Percentiles rank a stretch among this genome's conserved stretches.
phyloP scores from a whole-genome alignment of 2,329 filamentous ascomycete genomes.

The Pochonia chlamydosporia region DNA sequence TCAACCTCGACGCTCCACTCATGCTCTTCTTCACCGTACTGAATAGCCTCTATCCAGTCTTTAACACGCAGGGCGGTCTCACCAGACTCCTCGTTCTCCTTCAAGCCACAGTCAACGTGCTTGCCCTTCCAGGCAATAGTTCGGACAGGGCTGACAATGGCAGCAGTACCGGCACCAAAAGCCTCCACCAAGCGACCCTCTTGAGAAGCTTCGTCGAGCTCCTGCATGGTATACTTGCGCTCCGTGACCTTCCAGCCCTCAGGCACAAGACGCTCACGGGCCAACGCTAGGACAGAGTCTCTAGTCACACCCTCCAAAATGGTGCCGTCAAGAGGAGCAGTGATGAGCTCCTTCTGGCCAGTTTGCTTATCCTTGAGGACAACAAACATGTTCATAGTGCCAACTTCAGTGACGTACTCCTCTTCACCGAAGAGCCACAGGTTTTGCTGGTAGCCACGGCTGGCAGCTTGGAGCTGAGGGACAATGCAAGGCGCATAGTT shows the following conservation, averaged over 20 bases:
- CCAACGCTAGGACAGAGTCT: slow-evolving; percentile 83
- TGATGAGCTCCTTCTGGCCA: slow-evolving; percentile 86
- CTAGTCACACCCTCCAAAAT: slow-evolving; percentile 93
- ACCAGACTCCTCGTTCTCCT: slow-evolving; percentile 77
- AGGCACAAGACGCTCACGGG: slow-evolving; percentile 73
- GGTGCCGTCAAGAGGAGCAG: slow-evolving; percentile 92
- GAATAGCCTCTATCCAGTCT: slow-evolving; percentile 91
- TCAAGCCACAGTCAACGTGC: slow-evolving; percentile 76
- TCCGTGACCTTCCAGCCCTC: slow-evolving; percentile 87
- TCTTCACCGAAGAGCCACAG: slow-evolving; percentile 96
- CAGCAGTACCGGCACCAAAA: slow-evolving; percentile 90
- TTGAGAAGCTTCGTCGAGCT: slow-evolving; percentile 71
- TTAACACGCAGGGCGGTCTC: slow-evolving; percentile 83
- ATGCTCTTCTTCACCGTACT: slow-evolving; percentile 91
- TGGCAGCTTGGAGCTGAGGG: slow-evolving; percentile 88
- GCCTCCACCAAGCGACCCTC: slow-evolving; percentile 88
- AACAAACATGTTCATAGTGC: slow-evolving; percentile 97
- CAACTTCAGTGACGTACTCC: slow-evolving; percentile 93
- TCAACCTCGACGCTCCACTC: slow-evolving; percentile 69
- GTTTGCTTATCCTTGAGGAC: slow-evolving; percentile 80
- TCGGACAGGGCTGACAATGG: slow-evolving; percentile 85
- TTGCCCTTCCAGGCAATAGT: slow-evolving; percentile 84
- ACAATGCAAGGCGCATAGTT: slow-evolving; percentile 99
- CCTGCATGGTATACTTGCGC: slow-evolving; percentile 87
- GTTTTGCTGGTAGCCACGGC: slow-evolving; percentile 94